phyloP scores from a whole-genome alignment of 78 protist species.

The Cavenderia fasciculata region DNA sequence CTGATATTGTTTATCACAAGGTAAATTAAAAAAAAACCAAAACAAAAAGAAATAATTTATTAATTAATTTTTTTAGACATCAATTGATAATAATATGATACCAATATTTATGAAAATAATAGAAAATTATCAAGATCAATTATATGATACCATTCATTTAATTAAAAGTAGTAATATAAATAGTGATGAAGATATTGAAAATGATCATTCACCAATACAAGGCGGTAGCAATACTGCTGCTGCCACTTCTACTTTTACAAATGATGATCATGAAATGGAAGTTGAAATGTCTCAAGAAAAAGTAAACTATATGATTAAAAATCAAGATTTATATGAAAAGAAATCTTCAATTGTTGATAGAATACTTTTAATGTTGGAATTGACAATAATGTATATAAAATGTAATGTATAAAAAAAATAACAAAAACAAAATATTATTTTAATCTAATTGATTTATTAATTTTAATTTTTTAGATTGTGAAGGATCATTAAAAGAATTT shows the following conservation, averaged over 20 bases:
- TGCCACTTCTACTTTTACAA: too few relatives aligned
- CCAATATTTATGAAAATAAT: neutral
- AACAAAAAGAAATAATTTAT: neutral
- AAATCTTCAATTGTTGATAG: constrained; percentile 1
- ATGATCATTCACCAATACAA: too few relatives aligned
- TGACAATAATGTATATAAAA: constrained; percentile 33
- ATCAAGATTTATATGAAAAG: constrained; percentile 5
- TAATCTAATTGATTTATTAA: neutral
- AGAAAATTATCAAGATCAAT: neutral
- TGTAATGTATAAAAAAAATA: neutral
- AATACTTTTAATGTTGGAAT: constrained; percentile 26
- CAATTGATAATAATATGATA: constrained; percentile 1
- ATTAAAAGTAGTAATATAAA: neutral
- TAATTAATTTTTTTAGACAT: neutral
- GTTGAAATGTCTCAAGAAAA: neutral
- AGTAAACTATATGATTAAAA: neutral
- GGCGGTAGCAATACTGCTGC: too few relatives aligned
- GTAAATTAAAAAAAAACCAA: neutral
- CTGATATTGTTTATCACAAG: constrained; percentile 51
- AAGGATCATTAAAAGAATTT: constrained; percentile 4
- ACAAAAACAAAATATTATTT: neutral
- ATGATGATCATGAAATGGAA: neutral
- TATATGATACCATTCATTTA: neutral
- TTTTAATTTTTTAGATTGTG: neutral
- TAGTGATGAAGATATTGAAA: neutral